Percentiles rank a stretch among this genome's conserved stretches.
phyloP scores from a whole-genome alignment of 2,329 filamentous ascomycete genomes.

The Pseudocercospora pini-densiflorae region DNA sequence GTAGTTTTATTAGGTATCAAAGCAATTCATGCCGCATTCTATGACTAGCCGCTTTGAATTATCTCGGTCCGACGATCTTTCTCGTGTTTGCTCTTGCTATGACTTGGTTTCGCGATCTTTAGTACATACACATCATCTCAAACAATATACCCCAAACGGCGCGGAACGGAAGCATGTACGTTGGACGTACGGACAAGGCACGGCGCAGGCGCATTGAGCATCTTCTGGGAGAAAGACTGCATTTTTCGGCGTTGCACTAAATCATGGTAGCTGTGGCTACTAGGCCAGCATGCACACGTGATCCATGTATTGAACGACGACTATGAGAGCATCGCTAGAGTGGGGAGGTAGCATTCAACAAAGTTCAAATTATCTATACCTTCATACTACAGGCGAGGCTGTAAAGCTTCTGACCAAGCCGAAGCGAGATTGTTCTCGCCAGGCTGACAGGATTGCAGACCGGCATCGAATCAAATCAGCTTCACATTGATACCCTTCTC shows the following conservation, averaged over 20 bases:
- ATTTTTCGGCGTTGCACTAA: slow-evolving; percentile 11
- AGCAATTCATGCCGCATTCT: slow-evolving; percentile 47
- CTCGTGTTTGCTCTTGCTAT: slow-evolving; percentile 3
- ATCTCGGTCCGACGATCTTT: slow-evolving; percentile 35
- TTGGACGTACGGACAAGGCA: slow-evolving; percentile 14
- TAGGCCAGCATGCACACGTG: background rate
- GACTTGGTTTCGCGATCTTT: slow-evolving; percentile 7
- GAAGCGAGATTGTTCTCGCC: background rate
- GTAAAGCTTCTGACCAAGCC: background rate
- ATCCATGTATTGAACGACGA: background rate
- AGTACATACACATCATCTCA: background rate
- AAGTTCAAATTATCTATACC: background rate
- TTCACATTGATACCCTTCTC: background rate
- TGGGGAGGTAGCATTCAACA: background rate
- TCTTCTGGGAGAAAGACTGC: slow-evolving; percentile 14
- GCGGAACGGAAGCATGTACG: slow-evolving; percentile 11
- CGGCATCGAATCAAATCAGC: background rate
- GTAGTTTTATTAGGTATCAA: slow-evolving; percentile 41
- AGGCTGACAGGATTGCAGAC: background rate
- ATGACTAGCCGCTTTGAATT: slow-evolving; percentile 43
- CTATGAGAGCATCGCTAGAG: background rate
- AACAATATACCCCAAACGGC: slow-evolving; percentile 13
- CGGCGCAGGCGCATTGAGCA: slow-evolving; percentile 25
- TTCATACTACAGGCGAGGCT: background rate
- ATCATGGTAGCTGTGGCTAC: slow-evolving; percentile 1